phyloP scores from a whole-genome alignment of 495 filamentous ascomycete genomes.

The Aspergillus saccharolyticus region DNA sequence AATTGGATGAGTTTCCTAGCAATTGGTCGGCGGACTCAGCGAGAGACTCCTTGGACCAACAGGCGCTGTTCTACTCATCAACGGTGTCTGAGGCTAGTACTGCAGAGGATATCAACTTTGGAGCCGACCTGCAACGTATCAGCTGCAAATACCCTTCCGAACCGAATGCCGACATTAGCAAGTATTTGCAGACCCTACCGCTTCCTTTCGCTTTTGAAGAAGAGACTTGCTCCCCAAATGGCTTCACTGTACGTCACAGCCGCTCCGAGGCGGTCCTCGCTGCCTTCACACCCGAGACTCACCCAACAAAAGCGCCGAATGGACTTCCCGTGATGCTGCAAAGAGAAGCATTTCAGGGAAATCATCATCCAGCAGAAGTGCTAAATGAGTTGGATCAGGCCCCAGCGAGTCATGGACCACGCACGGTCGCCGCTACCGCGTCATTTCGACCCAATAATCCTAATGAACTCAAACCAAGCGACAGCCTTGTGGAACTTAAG shows the following conservation, averaged over 20 bases:
- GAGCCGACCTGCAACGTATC: constrained; percentile 29
- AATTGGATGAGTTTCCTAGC: not conserved
- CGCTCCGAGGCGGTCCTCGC: not conserved
- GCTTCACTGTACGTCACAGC: not conserved
- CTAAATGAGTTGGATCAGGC: not conserved
- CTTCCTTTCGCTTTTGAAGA: constrained; percentile 2
- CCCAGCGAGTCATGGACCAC: not conserved
- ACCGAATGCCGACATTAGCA: not conserved
- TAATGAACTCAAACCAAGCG: not conserved
- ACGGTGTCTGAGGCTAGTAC: constrained; percentile 27
- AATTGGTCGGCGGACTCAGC: constrained; percentile 14
- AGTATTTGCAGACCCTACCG: constrained; percentile 3
- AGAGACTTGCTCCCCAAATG: not conserved
- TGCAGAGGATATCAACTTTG: constrained; percentile 31
- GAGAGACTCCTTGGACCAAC: constrained; percentile 9
- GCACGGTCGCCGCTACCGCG: not conserved
- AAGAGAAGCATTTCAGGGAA: not conserved
- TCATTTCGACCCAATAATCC: not conserved
- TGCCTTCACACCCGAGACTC: not conserved
- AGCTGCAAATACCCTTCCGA: constrained; percentile 16
- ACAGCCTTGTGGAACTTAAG: not conserved
- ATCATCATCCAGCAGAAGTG: not conserved
- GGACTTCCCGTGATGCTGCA: not conserved
- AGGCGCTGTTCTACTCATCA: constrained; percentile 13
- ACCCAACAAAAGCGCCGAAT: not conserved